Percentiles rank a stretch among this genome's conserved stretches.
Conservation (phyloP, 805 yeast species). For the Grigorovia yakushimaensis region DNA sequence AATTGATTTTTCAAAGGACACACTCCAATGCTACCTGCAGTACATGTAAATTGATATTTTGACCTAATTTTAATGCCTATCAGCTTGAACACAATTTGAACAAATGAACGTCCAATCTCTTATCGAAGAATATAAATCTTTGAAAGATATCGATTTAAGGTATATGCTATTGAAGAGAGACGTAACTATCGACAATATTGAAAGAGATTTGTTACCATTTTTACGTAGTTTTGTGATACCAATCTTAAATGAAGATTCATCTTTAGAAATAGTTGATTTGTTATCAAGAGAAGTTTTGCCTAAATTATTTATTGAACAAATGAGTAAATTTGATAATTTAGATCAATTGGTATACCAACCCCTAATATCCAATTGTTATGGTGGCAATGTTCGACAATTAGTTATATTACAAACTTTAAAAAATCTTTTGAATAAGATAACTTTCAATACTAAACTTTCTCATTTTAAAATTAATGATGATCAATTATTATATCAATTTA, state of each 20-base stretch:
- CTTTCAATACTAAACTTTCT: conserved; percentile 5
- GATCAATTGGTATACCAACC: conserved; percentile 1
- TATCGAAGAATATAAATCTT: conserved; percentile 11
- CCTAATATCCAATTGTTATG: not conserved
- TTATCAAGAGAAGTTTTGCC: conserved; percentile 30
- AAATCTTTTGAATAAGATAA: conserved; percentile 8
- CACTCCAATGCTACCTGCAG: too few species aligned
- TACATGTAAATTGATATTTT: too few species aligned
- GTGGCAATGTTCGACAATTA: not conserved
- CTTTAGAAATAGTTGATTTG: conserved; percentile 36
- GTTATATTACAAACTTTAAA: conserved; percentile 11
- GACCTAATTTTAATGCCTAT: too few species aligned
- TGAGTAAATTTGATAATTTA: not conserved
- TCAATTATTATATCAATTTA: conserved; percentile 1
- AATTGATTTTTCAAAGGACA: too few species aligned
- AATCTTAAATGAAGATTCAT: conserved; percentile 35
- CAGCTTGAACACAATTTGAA: too few species aligned
- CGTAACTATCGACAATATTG: conserved; percentile 66
- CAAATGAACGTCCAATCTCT: conserved; percentile 6
- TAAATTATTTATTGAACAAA: not conserved
- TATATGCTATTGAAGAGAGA: conserved; percentile 76
- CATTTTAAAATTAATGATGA: not conserved
- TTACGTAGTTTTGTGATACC: conserved; percentile 39
- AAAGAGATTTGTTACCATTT: conserved; percentile 49
- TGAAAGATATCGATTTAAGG: conserved; percentile 21